Evolutionary conservation across 2,329 filamentous ascomycete genomes (phyloP), one percentile per base, ranked within the genome.

Genomic region (Apiospora aurea): DNA sequence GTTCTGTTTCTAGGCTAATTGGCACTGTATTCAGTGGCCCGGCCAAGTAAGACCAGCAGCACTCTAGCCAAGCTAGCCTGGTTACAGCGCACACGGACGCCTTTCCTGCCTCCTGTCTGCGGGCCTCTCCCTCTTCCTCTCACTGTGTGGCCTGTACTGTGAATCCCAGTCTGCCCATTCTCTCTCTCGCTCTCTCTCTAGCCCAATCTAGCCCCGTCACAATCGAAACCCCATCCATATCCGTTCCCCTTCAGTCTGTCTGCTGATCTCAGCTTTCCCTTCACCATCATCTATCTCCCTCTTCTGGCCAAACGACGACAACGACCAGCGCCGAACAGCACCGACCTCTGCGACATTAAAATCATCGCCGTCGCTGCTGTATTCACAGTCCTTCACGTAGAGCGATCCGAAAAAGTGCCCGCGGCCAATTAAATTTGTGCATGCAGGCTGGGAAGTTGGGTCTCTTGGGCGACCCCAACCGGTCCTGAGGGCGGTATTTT

Each of bases 391-490:
- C 43, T 51, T 51, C 18, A 69, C 29, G 34, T 47, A 38, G 29
- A 69, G 57, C 18, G 18, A 41, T 26, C 68, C 47, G 29, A 51
- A 41, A 69, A 26, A 34, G 24, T 53, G 68, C 46, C 47, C 38
- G 68, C 68, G 68, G 68, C 68, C 68, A 69, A 69, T 69, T 69
- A 51, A 57, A 51, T 69, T 69, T 69, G 68, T 69, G 68, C 68
- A 69, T 51, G 67, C 67, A 51, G 68, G 46, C 46, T 53, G 68
- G 18, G n/a, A 43, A 41, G 46, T 41, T 26, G 46, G 68, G 47
- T 69, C 47, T 69, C 38, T 57, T 51, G 34, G 46, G 47, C 68
- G 68, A 69, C 68, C 68, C 68, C 46, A 69, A 69, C 68, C 68
- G 68, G 68, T 69, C 68, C 46, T 69, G 68, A 51, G 46, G 46